Percentiles rank a stretch among this genome's conserved stretches.
Evolutionary conservation across 176 grass and related monocot species (phyloP).

Genomic region (Raddia distichophylla): DNA sequence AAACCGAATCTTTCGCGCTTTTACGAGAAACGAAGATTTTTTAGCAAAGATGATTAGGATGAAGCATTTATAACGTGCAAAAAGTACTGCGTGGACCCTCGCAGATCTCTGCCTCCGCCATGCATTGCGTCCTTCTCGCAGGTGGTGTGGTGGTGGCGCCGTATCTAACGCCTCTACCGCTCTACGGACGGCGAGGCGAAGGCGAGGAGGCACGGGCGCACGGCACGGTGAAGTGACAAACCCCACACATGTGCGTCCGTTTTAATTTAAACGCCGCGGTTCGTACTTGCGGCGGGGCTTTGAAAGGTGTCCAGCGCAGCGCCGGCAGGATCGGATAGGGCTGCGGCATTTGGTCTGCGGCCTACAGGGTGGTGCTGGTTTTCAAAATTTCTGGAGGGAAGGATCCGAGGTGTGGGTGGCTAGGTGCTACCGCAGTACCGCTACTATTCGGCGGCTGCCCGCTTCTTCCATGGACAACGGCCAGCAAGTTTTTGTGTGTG

Average conservation of each 20-base stretch:
- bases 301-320: not conserved
- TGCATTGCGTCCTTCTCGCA: too few relatives aligned
- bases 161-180: too few relatives aligned
- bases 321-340: too few relatives aligned
- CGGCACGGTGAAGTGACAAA: not conserved
- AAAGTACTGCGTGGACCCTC: too few relatives aligned
- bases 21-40: not conserved
- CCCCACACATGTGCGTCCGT: not conserved
- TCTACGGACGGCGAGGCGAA: not conserved
- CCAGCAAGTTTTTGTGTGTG: too few relatives aligned
- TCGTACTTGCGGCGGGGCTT: conserved; percentile 6
- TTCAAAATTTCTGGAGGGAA: conserved; percentile 52
- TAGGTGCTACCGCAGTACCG: not conserved
- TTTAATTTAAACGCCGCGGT: conserved; percentile 18
- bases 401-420: not conserved
- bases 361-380: not conserved
- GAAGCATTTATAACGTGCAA: not conserved
- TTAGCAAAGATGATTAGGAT: not conserved
- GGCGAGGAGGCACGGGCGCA: not conserved
- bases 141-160: too few relatives aligned
- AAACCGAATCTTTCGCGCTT: not conserved
- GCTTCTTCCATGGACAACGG: not conserved
- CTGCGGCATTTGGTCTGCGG: too few relatives aligned
- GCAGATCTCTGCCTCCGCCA: too few relatives aligned
- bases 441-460: too few relatives aligned